Conservation (phyloP, 148 eudicot genomes). For the Vaccinium myrtillus region DNA sequence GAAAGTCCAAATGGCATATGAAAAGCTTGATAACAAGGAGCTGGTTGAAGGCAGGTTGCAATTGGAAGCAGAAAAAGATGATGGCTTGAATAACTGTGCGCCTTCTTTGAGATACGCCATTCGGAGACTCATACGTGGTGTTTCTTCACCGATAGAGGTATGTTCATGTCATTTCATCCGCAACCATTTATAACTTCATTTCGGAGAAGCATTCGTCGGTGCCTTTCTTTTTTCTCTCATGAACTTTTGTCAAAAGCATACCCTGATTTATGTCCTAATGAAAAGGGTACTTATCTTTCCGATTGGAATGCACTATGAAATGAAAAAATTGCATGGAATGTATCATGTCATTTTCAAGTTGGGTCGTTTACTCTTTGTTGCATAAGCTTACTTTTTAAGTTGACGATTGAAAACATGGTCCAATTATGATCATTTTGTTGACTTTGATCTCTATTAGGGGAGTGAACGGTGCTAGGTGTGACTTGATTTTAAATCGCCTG, state of each 20-base stretch:
- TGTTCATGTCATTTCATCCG: neutral
- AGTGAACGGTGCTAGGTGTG: neutral
- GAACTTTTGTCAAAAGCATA: neutral
- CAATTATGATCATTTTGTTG: neutral
- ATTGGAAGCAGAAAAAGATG: conserved; percentile 87
- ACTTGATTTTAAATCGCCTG: neutral
- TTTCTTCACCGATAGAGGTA: conserved; percentile 90
- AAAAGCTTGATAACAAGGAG: conserved; percentile 45
- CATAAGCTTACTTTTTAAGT: neutral
- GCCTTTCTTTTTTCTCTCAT: neutral
- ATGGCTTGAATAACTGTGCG: conserved; percentile 85
- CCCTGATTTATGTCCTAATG: no score
- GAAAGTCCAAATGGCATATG: conserved; percentile 70
- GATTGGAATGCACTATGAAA: neutral
- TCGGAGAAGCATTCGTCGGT: neutral
- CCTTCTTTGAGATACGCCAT: conserved; percentile 86
- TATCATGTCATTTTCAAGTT: neutral
- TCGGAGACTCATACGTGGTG: conserved; percentile 89
- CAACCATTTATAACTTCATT: neutral
- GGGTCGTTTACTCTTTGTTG: neutral
- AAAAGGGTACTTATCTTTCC: neutral
- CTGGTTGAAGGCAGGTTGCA: conserved; percentile 41
- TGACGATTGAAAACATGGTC: neutral
- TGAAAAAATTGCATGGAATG: neutral
- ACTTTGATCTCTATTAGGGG: neutral